Percentiles rank a stretch among this genome's conserved stretches.
Evolutionary conservation across 495 filamentous ascomycete genomes (phyloP).

Genomic region (Sporormia fimetaria): DNA sequence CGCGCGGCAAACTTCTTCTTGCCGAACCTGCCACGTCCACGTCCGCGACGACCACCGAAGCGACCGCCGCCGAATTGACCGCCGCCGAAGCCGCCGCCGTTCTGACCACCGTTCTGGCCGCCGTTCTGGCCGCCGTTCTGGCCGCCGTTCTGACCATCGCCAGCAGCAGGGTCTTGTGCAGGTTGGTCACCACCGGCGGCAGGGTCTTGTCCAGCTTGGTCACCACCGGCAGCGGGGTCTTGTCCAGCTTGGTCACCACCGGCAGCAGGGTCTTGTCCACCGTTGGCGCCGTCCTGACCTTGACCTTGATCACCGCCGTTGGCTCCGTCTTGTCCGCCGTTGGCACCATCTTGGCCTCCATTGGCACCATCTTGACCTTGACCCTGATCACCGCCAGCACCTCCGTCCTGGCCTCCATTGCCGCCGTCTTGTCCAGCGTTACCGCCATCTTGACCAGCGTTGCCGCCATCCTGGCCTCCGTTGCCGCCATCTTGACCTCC

Average conservation of each 20-base stretch:
- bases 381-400: slow-evolving; percentile 7
- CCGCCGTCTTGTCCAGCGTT: slow-evolving; percentile 3
- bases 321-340: not conserved
- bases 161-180: not conserved
- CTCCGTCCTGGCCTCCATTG: slow-evolving; percentile 14
- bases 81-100: too few species aligned
- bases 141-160: not conserved
- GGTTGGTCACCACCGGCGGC: not conserved
- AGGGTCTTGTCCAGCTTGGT: slow-evolving; percentile 6
- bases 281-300: not conserved
- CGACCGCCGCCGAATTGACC: too few species aligned
- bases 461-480: slow-evolving; percentile 1
- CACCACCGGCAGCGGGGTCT: too few species aligned
- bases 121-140: too few species aligned
- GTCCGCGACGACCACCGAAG: slow-evolving; percentile 2
- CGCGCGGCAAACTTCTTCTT: slow-evolving; percentile 17
- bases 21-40: slow-evolving; percentile 8
- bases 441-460: too few species aligned
- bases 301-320: slow-evolving; percentile 1
- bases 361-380: slow-evolving; percentile 6
- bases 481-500: slow-evolving; percentile 8
- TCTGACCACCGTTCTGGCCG: too few species aligned
- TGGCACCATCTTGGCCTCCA: slow-evolving; percentile 1
- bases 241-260: not conserved
- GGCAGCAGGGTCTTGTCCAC: slow-evolving; percentile 2